Percentiles rank a stretch among this genome's conserved stretches.
These are phyloP conservation scores for Scedosporium dehoogii DNA, from an alignment of 2,329 filamentous ascomycete genomes.

Conservation along the genomic window DNA sequence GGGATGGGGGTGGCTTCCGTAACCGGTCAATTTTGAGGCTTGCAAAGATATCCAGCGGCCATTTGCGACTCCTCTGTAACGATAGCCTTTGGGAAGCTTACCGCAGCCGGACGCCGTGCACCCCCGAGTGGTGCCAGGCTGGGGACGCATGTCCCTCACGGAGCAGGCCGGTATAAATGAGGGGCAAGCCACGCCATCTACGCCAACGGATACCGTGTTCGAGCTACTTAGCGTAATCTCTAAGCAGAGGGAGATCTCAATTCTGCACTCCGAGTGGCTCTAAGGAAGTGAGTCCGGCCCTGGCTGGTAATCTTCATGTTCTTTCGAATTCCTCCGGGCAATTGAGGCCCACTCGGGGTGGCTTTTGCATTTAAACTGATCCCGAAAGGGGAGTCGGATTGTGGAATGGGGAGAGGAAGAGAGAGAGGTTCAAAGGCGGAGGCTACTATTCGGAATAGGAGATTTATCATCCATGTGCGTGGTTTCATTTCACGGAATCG, in stretches of 20 bases:
- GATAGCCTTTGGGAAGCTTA: constrained; percentile 53
- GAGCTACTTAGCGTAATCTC: constrained; percentile 42
- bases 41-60: constrained; percentile 52
- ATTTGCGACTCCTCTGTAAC: constrained; percentile 46
- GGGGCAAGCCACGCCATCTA: not conserved
- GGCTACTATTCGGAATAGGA: no score
- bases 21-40: constrained; percentile 51
- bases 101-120: constrained; percentile 43
- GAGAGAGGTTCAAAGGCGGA: no score
- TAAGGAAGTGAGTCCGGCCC: constrained; percentile 58
- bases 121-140: constrained; percentile 55
- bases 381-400: no score
- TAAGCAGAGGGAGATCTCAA: constrained; percentile 38
- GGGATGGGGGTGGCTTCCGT: constrained; percentile 34
- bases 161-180: constrained; percentile 38
- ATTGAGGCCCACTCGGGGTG: no score
- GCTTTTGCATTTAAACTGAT: no score
- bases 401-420: no score
- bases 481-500: no score
- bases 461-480: no score
- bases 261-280: constrained; percentile 55
- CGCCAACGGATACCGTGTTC: constrained; percentile 30
- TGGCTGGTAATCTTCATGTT: constrained; percentile 26
- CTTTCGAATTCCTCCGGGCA: no score
- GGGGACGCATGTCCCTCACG: constrained; percentile 47